Percentiles rank a stretch among this genome's conserved stretches.
Conservation (phyloP, 257 asterid genomes). For the Asclepias syriaca region DNA sequence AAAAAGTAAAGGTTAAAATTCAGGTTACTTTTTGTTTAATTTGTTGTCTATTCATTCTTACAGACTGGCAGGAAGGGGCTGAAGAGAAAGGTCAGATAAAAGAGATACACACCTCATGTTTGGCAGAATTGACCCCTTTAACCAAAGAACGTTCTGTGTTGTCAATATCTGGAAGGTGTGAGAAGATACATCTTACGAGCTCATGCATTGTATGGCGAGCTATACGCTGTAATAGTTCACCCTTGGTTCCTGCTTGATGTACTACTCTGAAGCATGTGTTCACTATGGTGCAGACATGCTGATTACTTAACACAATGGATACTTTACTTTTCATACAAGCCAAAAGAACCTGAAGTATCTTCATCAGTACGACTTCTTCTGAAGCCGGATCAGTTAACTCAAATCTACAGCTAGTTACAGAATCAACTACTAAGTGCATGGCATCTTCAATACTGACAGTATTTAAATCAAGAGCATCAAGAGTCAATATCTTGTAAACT, state of each 20-base stretch:
- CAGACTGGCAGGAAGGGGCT: background rate
- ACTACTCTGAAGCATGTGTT: conserved; percentile 83
- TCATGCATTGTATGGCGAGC: conserved; percentile 97
- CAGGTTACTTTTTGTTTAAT: background rate
- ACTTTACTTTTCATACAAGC: conserved; percentile 91
- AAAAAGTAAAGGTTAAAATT: background rate
- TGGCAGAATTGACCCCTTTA: conserved; percentile 58
- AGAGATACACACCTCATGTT: conserved; percentile 48
- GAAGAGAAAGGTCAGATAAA: conserved; percentile 1
- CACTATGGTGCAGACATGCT: conserved; percentile 86
- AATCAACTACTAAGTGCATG: conserved; percentile 86
- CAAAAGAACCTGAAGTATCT: conserved; percentile 94
- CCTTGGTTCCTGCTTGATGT: conserved; percentile 90
- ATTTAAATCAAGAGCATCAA: conserved; percentile 69
- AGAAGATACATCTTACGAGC: conserved; percentile 83
- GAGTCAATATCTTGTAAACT: conserved; percentile 80
- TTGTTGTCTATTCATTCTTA: background rate
- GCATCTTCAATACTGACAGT: conserved; percentile 75
- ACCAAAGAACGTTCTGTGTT: conserved; percentile 58
- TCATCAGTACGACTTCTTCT: conserved; percentile 89
- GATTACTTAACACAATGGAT: conserved; percentile 81
- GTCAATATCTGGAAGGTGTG: conserved; percentile 85
- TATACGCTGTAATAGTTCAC: conserved; percentile 84
- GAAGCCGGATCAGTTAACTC: conserved; percentile 97
- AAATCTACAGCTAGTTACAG: conserved; percentile 96